Evolutionary conservation across 495 filamentous ascomycete genomes (phyloP), one percentile per base, ranked within the genome.

Genomic region (Pyrenula aspistea): DNA sequence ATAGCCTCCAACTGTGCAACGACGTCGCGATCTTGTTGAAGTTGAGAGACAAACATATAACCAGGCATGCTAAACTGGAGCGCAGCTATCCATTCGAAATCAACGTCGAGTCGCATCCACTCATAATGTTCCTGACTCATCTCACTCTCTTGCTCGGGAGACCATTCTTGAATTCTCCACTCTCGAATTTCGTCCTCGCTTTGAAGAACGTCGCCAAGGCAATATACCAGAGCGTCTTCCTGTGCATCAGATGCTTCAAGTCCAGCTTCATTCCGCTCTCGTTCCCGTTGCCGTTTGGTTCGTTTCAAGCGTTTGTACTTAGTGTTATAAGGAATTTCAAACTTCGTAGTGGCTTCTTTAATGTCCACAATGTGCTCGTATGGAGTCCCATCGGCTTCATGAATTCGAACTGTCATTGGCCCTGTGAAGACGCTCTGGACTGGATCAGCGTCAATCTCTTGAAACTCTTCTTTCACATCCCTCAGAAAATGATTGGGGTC

Each of bases 281-380:
- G 80, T 65, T 96, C 93, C 69, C 87, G 87, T 61, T 95, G 86
- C 48, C 91, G 84, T 59, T 88, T 84, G 61, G 86, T 96, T 25
- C 92, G 81, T 73, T 99, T 99, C 36, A 99, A 75, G 1, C 93
- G 84, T 74, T 97, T 99, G 68, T 99, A 99, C 65, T 99, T 99
- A 0, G 93, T 99, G 64, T 97, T 97, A 64, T 99, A 99, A 12
- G 92, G 91, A 57, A 99, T 96, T 51, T 96, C 90, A 56, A 96
- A 85, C 57, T 83, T 86, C 4, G 84, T 87, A 47, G 80, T 75
- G 8, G 83, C 82, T 56, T 96, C 90, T 61, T 89, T 90, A 65
- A 99, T 94, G 56, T 95, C 87, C 23, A 96, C 88, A 61, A 96
- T 95, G 65, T 99, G 93, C 69, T 99, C 93, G 67, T 99, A 99